A percentile compares a stretch with the other conserved stretches of the same genome.
Conservation (phyloP, 2,329 filamentous ascomycete genomes). For the Nothophoma quercina region DNA sequence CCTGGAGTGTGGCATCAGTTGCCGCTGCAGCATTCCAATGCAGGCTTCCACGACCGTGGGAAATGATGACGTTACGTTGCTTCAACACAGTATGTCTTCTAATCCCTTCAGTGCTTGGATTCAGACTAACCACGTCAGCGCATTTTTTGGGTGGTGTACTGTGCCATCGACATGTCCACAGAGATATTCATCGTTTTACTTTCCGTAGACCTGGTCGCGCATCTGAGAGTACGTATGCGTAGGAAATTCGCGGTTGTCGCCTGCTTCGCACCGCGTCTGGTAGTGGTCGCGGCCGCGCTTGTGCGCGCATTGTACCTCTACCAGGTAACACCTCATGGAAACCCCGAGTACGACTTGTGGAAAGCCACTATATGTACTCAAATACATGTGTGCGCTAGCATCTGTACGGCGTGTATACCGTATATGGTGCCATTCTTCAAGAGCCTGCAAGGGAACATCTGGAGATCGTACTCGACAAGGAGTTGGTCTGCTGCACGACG, state of each 20-base stretch:
- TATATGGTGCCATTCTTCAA: constrained; percentile 44
- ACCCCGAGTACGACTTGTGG: constrained; percentile 40
- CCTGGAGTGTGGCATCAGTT: constrained; percentile 39
- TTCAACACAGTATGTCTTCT: constrained; percentile 37
- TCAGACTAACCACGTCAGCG: constrained; percentile 31
- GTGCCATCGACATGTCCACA: constrained; percentile 42
- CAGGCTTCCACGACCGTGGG: constrained; percentile 41
- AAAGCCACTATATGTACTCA: constrained; percentile 37
- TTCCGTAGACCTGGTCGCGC: constrained; percentile 41
- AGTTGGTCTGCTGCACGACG: constrained; percentile 18
- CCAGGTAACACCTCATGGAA: constrained; percentile 36
- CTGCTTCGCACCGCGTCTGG: constrained; percentile 42
- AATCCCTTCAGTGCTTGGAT: rapidly evolving
- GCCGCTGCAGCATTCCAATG: constrained; percentile 41
- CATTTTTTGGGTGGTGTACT: constrained; percentile 46
- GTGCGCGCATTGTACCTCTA: constrained; percentile 42
- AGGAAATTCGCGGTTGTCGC: constrained; percentile 39
- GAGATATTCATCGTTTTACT: constrained; percentile 43
- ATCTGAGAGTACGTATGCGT: constrained; percentile 32
- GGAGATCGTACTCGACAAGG: constrained; percentile 22
- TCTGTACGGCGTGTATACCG: constrained; percentile 45
- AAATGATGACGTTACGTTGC: constrained; percentile 35
- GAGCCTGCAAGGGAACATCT: constrained; percentile 25
- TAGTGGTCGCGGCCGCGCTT: constrained; percentile 37
- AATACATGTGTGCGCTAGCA: constrained; percentile 37